Evolutionary conservation across 2,329 filamentous ascomycete genomes (phyloP).

Genomic region (Neoarthrinium moseri): DNA sequence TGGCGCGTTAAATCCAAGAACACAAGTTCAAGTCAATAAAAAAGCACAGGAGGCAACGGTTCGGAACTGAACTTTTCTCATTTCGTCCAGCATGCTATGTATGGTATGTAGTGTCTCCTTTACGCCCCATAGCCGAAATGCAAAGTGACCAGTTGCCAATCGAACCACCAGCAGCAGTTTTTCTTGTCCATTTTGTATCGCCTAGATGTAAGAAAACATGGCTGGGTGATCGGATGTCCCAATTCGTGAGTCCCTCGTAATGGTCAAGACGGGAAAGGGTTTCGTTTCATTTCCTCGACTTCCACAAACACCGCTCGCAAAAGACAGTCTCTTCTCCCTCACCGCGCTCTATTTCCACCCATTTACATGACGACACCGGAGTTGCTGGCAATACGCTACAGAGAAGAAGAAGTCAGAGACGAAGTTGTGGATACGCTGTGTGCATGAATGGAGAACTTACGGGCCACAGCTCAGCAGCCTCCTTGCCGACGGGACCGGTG

Average conservation of each 20-base stretch:
- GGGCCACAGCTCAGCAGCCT: constrained; percentile 99
- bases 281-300: constrained; percentile 13
- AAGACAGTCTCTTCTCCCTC: constrained; percentile 8
- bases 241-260: constrained; percentile 23
- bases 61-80: constrained; percentile 28
- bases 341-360: constrained; percentile 25
- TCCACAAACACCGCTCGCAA: constrained; percentile 4
- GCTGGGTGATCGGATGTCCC: constrained; percentile 18
- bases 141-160: constrained; percentile 47
- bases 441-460: constrained; percentile 66
- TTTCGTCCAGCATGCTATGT: constrained; percentile 47
- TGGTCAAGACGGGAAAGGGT: constrained; percentile 1
- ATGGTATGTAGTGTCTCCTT: constrained; percentile 48
- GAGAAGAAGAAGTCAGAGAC: constrained; percentile 19
- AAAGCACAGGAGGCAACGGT: no score
- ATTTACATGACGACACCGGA: constrained; percentile 99
- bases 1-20: no score
- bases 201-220: constrained; percentile 17
- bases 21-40: no score
- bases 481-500: constrained; percentile 98
- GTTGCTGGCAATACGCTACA: constrained; percentile 97
- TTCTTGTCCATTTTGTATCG: constrained; percentile 10
- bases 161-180: constrained; percentile 21
- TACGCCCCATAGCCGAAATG: constrained; percentile 55
- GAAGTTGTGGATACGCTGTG: not conserved